Conservation (phyloP, 345 rosid species). For the Gossypium longicalyx region DNA sequence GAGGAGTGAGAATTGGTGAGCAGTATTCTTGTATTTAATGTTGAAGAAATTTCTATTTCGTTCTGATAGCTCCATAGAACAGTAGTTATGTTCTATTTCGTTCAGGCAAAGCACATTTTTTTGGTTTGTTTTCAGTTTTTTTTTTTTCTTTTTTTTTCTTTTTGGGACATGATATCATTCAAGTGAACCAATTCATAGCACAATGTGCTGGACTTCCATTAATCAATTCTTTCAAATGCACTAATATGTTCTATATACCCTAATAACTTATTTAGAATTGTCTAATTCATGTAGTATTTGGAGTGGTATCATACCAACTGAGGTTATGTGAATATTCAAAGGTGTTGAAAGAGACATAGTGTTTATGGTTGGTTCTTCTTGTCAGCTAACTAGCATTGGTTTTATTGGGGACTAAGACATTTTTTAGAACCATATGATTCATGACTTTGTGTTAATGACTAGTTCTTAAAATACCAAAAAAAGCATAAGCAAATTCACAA, state of each 20-base stretch:
- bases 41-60: not conserved
- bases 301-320: not conserved
- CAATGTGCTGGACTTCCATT: not conserved
- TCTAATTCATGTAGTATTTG: not conserved
- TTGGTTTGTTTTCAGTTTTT: not conserved
- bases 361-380: not conserved
- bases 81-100: not conserved
- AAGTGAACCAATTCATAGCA: not conserved
- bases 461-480: not conserved
- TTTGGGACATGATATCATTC: not conserved
- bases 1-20: not conserved
- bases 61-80: not conserved
- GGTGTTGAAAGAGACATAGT: not conserved
- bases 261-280: not conserved
- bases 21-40: not conserved
- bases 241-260: not conserved
- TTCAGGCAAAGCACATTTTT: not conserved
- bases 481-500: not conserved
- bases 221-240: not conserved
- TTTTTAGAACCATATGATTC: not conserved
- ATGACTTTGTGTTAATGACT: not conserved
- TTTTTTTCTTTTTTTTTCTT: not conserved
- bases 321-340: not conserved
- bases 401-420: not conserved
- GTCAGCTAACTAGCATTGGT: not conserved